Base-by-base conservation (phyloP, 2,329 filamentous ascomycete species). In the Apiospora kogelbergensis region DNA sequence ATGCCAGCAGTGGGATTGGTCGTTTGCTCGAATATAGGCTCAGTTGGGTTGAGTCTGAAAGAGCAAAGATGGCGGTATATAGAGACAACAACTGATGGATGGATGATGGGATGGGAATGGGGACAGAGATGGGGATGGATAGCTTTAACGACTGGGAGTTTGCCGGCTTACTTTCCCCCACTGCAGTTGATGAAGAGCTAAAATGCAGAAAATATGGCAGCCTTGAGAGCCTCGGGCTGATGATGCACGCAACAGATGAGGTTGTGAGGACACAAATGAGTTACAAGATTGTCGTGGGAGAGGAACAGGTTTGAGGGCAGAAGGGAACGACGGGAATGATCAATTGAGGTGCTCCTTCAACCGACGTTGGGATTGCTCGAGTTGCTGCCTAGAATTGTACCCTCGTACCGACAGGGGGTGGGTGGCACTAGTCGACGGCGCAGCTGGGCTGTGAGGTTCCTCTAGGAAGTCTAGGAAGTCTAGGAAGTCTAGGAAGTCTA, bases 351-450 rank as follows among this genome's bases (percentile, higher is more conserved):
- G 53, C 30, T 60, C 53, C 26, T 60, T 60, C 53, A n/a, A 60
- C 53, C 26, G 53, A 37, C 53, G 53, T 60, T 60, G 53, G 53
- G 53, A 60, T 60, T 60, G 53, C 20, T 37, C 30, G 53, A 60
- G 53, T 60, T 60, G 53, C 53, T 60, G 53, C 53, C 53, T 60
- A 60, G 53, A 60, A 37, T 60, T 60, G 53, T 60, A 60, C 53
- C 53, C n/a, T n/a, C 17, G 53, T 60, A 60, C 53, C 53, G 53
- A 60, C 53, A 60, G 30, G 53, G 48, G 30, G 26, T 6, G 10
- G n/a, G n/a, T 6, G 20, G 30, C 53, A 20, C 53, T 60, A 60
- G 53, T 60, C 17, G 26, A 60, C 53, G 53, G 53, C 53, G 53
- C 17, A 60, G 53, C 53, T 60, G 53, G 53, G 53, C 53, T 60